Evolutionary conservation across 768 basidiomycete genomes (phyloP), one percentile per base, ranked within the genome.

Genomic region (Gymnopilus dilepis): DNA sequence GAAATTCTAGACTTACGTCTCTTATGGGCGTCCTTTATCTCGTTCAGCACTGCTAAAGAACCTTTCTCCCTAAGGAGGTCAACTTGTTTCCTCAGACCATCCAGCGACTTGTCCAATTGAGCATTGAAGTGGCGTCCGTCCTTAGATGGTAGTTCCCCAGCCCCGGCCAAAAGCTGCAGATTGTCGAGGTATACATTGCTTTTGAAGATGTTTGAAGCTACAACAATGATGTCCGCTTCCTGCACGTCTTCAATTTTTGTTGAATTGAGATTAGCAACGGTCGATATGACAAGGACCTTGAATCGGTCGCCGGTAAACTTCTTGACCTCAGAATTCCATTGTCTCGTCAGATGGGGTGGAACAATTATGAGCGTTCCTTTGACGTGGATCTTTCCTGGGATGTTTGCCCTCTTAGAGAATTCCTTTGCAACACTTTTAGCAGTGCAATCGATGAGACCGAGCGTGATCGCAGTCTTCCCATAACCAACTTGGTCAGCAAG

Each of bases 401-500:
- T 68, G n/a, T 70, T 71, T 6, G 78, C 76, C 61, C 80, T 77
- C 54, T 82, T 78, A 28, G 80, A 72, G 64, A 90, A 86, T 64
- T 91, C 90, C 62, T 83, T 78, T 57, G 78, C 74, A 51, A 89
- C 84, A 17, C 75, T 74, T 65, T 85, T 82, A 19, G 78, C 75
- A 21, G 87, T 81, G 69, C 89, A 88, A 68, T 94, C 91, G 63
- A 97, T 90, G 61, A 98, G 82, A 19, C 90, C 95, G 28, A 98
- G 83, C 2, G 94, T 95, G 65, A 97, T 96, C 21, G 95, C 95
- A 0, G 96, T 98, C 78, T 98, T 98, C 17, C 96, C 96, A 70
- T 98, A 98, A 53, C 96, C 96, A 62, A 98, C 96, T 77, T 96
- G 91, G 69, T 98, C 96, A 12, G 95, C 95, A 45, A 97, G 85